phyloP scores from a whole-genome alignment of 2,329 filamentous ascomycete genomes.

The Penicillium sp. region DNA sequence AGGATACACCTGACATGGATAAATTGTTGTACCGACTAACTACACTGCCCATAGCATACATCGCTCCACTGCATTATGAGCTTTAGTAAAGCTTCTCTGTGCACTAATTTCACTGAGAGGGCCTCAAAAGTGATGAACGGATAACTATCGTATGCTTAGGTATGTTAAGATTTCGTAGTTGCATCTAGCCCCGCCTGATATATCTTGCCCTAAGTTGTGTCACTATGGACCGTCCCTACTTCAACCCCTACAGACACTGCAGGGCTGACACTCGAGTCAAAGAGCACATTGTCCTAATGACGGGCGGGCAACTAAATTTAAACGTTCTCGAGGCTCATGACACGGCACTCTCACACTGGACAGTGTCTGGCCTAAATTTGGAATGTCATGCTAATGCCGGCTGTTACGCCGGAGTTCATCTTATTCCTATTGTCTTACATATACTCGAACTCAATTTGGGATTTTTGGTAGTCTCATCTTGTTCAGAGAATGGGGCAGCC shows the following conservation, averaged over 20 bases:
- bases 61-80: too few species aligned
- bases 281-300: not conserved
- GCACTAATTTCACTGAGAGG: not conserved
- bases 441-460: not conserved
- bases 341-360: not conserved
- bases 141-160: too few species aligned
- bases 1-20: too few species aligned
- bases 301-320: too few species aligned
- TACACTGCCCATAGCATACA: too few species aligned
- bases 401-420: not conserved
- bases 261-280: not conserved
- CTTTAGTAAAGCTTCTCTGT: too few species aligned
- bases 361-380: conserved; percentile 5
- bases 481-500: not conserved
- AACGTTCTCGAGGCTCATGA: not conserved
- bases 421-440: not conserved
- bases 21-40: too few species aligned
- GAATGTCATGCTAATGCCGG: not conserved
- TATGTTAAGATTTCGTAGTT: not conserved
- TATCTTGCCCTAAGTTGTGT: not conserved
- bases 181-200: not conserved
- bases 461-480: not conserved
- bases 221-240: not conserved
- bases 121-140: not conserved
- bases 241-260: not conserved